These are phyloP conservation scores for Phylloporus sp. DNA, from an alignment of 768 basidiomycete genomes.

Conservation along the genomic window DNA sequence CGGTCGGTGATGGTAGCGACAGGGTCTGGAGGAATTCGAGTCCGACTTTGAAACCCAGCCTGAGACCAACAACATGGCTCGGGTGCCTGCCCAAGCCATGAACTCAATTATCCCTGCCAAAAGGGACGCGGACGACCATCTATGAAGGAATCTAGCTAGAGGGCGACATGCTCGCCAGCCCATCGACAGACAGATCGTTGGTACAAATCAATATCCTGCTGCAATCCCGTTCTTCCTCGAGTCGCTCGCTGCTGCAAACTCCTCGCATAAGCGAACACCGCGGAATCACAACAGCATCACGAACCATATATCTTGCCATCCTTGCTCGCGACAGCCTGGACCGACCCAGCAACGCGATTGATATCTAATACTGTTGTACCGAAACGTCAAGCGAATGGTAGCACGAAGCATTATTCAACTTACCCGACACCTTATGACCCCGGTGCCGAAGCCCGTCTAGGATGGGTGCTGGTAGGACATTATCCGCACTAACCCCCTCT, in stretches of 20 bases:
- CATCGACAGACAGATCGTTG: background rate
- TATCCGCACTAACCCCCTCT: constrained; percentile 52
- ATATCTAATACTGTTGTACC: constrained; percentile 55
- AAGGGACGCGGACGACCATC: background rate
- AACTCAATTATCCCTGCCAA: background rate
- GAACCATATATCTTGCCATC: constrained; percentile 62
- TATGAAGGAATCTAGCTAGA: background rate
- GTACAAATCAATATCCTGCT: constrained; percentile 62
- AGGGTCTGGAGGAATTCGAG: background rate
- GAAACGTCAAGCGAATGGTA: background rate
- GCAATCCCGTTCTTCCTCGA: constrained; percentile 92
- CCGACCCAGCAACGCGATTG: constrained; percentile 68
- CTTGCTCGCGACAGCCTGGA: constrained; percentile 57
- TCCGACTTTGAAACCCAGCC: background rate
- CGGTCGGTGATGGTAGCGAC: background rate
- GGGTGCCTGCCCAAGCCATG: background rate
- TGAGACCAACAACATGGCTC: background rate
- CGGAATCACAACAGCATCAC: constrained; percentile 20
- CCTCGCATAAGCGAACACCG: background rate
- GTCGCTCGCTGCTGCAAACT: constrained; percentile 71
- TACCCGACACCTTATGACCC: constrained; percentile 74
- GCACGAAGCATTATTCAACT: constrained; percentile 10
- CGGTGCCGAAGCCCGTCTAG: constrained; percentile 50
- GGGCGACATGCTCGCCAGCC: too few relatives aligned
- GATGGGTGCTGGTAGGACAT: constrained; percentile 52